phyloP scores from a whole-genome alignment of 2,329 filamentous ascomycete genomes.

The Aspergillus novofumigatus region DNA sequence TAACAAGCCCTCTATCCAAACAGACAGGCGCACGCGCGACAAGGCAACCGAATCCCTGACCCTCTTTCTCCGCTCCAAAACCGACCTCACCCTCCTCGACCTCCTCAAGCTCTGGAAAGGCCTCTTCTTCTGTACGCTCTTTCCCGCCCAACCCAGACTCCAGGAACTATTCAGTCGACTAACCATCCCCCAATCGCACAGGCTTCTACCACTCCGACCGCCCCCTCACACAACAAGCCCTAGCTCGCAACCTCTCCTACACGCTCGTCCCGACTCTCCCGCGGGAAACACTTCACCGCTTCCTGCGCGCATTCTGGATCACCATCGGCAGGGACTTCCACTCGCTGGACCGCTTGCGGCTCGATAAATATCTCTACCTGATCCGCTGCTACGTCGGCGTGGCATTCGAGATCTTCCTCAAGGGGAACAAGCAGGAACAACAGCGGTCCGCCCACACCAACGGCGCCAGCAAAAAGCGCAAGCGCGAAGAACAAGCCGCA shows the following conservation, averaged over 20 bases:
- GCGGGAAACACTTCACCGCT: slow-evolving; percentile 40
- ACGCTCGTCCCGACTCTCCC: slow-evolving; percentile 60
- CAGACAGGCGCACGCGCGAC: slow-evolving; percentile 75
- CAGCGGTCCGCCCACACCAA: neutral
- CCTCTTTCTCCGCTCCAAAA: slow-evolving; percentile 66
- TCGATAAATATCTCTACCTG: slow-evolving; percentile 91
- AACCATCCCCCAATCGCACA: slow-evolving; percentile 15
- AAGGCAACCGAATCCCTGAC: slow-evolving; percentile 72
- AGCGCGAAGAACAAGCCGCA: neutral
- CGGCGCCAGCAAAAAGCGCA: neutral
- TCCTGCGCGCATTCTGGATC: slow-evolving; percentile 65
- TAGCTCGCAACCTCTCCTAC: slow-evolving; percentile 71
- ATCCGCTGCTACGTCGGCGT: slow-evolving; percentile 73
- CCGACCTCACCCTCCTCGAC: slow-evolving; percentile 62
- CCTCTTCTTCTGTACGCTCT: slow-evolving; percentile 69
- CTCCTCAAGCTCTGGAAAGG: slow-evolving; percentile 91
- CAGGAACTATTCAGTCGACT: neutral
- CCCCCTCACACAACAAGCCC: slow-evolving; percentile 76
- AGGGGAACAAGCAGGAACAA: slow-evolving; percentile 16
- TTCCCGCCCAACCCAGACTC: neutral
- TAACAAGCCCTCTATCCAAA: neutral
- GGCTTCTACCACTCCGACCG: slow-evolving; percentile 92
- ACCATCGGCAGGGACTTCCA: slow-evolving; percentile 67
- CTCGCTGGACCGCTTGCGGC: slow-evolving; percentile 66
- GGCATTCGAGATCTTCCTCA: slow-evolving; percentile 52